Percentiles rank a stretch among this genome's conserved stretches.
These are phyloP conservation scores for Heliosperma pusillum DNA, from an alignment of 148 eudicot genomes.

Conservation along the genomic window DNA sequence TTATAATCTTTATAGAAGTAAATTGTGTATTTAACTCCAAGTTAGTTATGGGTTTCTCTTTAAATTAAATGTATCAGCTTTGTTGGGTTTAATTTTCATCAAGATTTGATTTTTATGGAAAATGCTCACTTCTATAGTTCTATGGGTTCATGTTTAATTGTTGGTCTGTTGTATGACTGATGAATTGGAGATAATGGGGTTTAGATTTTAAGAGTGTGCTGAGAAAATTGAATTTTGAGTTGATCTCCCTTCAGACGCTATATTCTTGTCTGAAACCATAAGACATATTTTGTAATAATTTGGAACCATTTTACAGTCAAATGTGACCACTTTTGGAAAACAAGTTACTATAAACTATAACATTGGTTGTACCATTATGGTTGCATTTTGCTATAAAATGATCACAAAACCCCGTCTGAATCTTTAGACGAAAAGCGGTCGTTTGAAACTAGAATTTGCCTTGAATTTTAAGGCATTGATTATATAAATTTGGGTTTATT, in stretches of 20 bases:
- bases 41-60: conserved; percentile 1
- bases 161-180: not conserved
- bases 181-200: not conserved
- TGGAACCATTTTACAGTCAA: no score
- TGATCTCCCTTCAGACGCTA: no score
- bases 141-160: not conserved
- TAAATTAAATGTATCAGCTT: not conserved
- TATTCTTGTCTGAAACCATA: no score
- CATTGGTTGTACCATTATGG: no score
- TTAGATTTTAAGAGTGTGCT: not conserved
- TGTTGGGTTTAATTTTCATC: not conserved
- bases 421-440: no score
- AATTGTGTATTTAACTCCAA: not conserved
- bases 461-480: not conserved
- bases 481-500: not conserved
- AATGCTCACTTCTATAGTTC: not conserved
- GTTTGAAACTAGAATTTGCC: no score
- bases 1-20: conserved; percentile 9
- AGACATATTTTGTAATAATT: no score
- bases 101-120: conserved; percentile 14
- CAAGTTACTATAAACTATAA: no score
- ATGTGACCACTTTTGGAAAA: no score
- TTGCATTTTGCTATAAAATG: no score
- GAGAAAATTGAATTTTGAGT: not conserved
- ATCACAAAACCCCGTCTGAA: no score